These are phyloP conservation scores for Dianthus caryophyllus DNA, from an alignment of 148 eudicot species.

Conservation along the genomic window DNA sequence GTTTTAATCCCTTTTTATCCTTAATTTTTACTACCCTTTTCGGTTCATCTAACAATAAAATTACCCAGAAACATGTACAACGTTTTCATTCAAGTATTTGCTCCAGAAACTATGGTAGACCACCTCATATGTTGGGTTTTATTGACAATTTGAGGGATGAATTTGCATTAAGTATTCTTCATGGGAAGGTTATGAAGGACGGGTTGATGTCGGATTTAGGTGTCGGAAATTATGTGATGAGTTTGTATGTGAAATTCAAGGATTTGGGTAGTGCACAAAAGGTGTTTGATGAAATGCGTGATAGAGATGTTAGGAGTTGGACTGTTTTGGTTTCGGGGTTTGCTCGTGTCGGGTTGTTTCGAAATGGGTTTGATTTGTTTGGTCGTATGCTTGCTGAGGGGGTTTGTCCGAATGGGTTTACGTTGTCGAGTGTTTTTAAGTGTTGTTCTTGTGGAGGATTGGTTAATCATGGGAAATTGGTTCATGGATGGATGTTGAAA, in stretches of 20 bases:
- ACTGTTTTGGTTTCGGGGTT: conserved; percentile 66
- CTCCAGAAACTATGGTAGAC: conserved; percentile 10
- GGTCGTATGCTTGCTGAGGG: conserved; percentile 46
- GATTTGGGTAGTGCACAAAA: conserved; percentile 40
- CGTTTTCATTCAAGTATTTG: conserved; percentile 13
- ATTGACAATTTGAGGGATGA: conserved; percentile 24
- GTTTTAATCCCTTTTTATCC: conserved; percentile 1
- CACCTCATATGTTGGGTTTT: conserved; percentile 28
- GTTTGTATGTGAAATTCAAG: conserved; percentile 39
- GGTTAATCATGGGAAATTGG: conserved; percentile 39
- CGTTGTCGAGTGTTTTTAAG: conserved; percentile 70
- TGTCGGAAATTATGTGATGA: conserved; percentile 48
- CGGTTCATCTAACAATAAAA: conserved; percentile 10
- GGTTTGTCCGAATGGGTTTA: conserved; percentile 59
- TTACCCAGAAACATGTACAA: conserved; percentile 14
- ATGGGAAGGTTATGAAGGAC: conserved; percentile 41
- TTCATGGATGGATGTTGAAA: conserved; percentile 62
- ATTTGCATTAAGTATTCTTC: conserved; percentile 29
- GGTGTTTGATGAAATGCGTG: conserved; percentile 70
- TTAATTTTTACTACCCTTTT: conserved; percentile 6
- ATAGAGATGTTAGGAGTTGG: conserved; percentile 70
- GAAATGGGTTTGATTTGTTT: conserved; percentile 41
- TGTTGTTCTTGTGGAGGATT: conserved; percentile 48
- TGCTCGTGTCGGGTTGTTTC: conserved; percentile 34
- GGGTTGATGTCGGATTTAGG: conserved; percentile 33